phyloP scores from a whole-genome alignment of 805 yeast species.

The Spathaspora arborariae region DNA sequence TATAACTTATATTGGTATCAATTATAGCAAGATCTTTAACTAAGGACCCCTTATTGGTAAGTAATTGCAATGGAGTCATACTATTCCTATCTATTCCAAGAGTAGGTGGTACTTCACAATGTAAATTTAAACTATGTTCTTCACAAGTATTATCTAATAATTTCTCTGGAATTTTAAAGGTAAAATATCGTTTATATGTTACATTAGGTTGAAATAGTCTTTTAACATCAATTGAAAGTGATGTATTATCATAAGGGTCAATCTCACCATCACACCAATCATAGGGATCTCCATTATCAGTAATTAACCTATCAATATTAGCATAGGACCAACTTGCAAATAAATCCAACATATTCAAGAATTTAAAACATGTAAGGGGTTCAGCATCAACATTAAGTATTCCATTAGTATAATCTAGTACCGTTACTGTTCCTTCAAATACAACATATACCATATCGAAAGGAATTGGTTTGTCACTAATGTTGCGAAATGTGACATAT shows the following conservation, averaged over 20 bases:
- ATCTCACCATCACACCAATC: constrained; percentile 46
- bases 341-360: constrained; percentile 40
- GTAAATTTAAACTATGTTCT: constrained; percentile 28
- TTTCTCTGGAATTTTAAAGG: constrained; percentile 39
- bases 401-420: constrained; percentile 19
- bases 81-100: constrained; percentile 28
- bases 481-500: constrained; percentile 35
- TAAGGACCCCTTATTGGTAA: constrained; percentile 17
- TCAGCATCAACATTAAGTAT: constrained; percentile 22
- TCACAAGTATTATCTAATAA: constrained; percentile 39
- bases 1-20: constrained; percentile 32
- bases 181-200: constrained; percentile 39
- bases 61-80: constrained; percentile 20
- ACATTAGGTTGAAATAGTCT: constrained; percentile 33
- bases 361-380: constrained; percentile 30
- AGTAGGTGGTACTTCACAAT: constrained; percentile 35
- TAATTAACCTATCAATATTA: constrained; percentile 35
- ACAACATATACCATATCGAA: constrained; percentile 45
- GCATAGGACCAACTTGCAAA: constrained; percentile 45
- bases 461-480: constrained; percentile 26
- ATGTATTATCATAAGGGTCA: constrained; percentile 37
- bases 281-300: constrained; percentile 39
- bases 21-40: constrained; percentile 33
- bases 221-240: constrained; percentile 33
- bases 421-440: constrained; percentile 34